A percentile compares a stretch with the other conserved stretches of the same genome.
Evolutionary conservation across 768 basidiomycete species (phyloP).

Genomic region (Tylopilus felleus): DNA sequence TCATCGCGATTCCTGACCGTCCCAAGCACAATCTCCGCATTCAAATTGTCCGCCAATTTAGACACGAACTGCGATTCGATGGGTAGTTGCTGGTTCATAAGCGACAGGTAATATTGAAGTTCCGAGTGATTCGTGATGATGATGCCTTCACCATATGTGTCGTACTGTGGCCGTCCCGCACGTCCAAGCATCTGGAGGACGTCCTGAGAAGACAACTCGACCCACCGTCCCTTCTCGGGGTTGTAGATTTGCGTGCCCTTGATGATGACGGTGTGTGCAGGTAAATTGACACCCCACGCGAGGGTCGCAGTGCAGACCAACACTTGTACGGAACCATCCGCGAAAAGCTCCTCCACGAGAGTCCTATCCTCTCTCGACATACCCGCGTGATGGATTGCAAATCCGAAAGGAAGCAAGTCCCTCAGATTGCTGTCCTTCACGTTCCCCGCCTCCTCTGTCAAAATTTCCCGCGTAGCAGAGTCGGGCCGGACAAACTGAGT

Average conservation of each 20-base stretch:
- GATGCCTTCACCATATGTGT: conserved; percentile 95
- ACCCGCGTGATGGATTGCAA: conserved; percentile 97
- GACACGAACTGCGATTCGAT: conserved; percentile 95
- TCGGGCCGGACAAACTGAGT: conserved; percentile 95
- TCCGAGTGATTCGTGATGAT: conserved; percentile 98
- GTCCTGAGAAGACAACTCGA: conserved; percentile 92
- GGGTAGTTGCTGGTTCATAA: conserved; percentile 96
- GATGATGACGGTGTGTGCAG: conserved; percentile 97
- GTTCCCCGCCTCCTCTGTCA: conserved; percentile 78
- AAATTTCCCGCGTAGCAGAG: conserved; percentile 85
- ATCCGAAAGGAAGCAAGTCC: conserved; percentile 93
- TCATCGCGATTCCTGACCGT: conserved; percentile 94
- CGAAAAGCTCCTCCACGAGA: conserved; percentile 92
- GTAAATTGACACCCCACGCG: conserved; percentile 99
- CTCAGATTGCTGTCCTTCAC: conserved; percentile 80
- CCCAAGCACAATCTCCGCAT: conserved; percentile 95
- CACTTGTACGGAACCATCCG: conserved; percentile 88
- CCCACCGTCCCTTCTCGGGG: conserved; percentile 98
- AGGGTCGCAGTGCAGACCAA: conserved; percentile 96
- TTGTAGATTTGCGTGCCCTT: conserved; percentile 99
- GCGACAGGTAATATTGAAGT: conserved; percentile 92
- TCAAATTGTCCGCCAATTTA: conserved; percentile 91
- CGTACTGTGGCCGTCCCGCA: conserved; percentile 95
- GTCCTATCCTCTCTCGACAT: conserved; percentile 91
- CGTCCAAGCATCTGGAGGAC: conserved; percentile 98